Conservation (phyloP, 1,284 basidiomycete species). For the Malassezia japonica region DNA sequence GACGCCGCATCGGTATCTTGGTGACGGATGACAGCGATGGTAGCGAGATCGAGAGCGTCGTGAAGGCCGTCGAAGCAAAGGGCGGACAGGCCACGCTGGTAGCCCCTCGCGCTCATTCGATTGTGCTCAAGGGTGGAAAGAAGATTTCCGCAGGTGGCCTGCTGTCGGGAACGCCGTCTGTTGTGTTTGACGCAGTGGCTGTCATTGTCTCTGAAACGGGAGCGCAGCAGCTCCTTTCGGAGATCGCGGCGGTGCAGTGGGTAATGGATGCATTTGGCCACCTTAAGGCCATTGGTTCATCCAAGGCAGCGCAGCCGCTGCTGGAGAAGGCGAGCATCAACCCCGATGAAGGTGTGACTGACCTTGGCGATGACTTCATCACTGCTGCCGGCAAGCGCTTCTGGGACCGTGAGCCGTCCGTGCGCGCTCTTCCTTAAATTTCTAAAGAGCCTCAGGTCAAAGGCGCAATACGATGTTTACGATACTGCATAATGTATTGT, state of each 20-base stretch:
- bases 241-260: conserved; percentile 3
- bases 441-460: too few relatives aligned
- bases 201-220: neutral
- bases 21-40: conserved; percentile 1
- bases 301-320: neutral
- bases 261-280: conserved; percentile 7
- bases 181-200: conserved; percentile 10
- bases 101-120: neutral
- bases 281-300: conserved; percentile 7
- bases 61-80: conserved; percentile 1
- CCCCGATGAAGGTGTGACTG: neutral
- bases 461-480: too few relatives aligned
- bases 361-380: conserved; percentile 1
- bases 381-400: neutral
- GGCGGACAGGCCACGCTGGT: neutral
- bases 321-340: conserved; percentile 4
- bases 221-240: neutral
- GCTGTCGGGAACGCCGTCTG: conserved; percentile 5
- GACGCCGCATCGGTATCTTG: conserved; percentile 6
- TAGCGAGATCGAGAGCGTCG: neutral
- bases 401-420: conserved; percentile 6
- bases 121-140: conserved; percentile 3
- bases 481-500: too few relatives aligned
- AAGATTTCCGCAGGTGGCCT: conserved; percentile 1
- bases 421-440: conserved; percentile 1